A percentile compares a stretch with the other conserved stretches of the same genome.
Conservation (phyloP, 2,329 filamentous ascomycete genomes). For the Aspergillus thermomutatus region DNA sequence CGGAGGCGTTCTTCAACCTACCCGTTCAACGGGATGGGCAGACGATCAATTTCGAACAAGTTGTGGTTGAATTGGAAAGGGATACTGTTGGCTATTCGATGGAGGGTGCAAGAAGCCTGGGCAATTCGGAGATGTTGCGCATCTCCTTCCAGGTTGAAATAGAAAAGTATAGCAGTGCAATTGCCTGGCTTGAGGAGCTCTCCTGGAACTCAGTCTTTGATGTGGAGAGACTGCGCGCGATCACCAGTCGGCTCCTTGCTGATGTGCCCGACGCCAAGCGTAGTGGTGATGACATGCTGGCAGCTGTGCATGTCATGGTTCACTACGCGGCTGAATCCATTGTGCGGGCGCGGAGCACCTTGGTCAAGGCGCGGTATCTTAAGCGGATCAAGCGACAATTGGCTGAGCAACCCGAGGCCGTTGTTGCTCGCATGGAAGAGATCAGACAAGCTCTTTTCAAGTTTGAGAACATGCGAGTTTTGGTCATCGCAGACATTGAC, state of each 20-base stretch:
- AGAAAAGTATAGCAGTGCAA: conserved; percentile 77
- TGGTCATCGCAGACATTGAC: conserved; percentile 76
- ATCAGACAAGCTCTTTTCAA: conserved; percentile 74
- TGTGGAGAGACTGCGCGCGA: conserved; percentile 59
- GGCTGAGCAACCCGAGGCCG: conserved; percentile 68
- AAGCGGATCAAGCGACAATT: conserved; percentile 80
- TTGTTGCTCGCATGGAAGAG: conserved; percentile 73
- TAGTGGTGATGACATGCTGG: conserved; percentile 64
- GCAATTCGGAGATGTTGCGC: conserved; percentile 76
- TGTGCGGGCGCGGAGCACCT: conserved; percentile 70
- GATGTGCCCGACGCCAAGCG: conserved; percentile 92
- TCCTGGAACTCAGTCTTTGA: conserved; percentile 91
- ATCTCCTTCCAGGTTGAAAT: conserved; percentile 83
- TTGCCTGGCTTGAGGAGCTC: conserved; percentile 80
- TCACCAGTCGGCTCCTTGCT: conserved; percentile 76
- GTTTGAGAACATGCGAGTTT: conserved; percentile 78
- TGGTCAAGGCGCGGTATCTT: conserved; percentile 84
- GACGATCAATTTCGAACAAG: conserved; percentile 80
- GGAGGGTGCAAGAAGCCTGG: conserved; percentile 63
- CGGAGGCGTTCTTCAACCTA: conserved; percentile 91
- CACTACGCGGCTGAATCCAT: conserved; percentile 76
- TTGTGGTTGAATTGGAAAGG: conserved; percentile 84
- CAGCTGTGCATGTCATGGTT: conserved; percentile 67
- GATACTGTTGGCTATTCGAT: conserved; percentile 85
- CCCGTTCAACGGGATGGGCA: conserved; percentile 75